A percentile compares a stretch with the other conserved stretches of the same genome.
Conservation (phyloP, 441 rosid genomes). For the Dalechampia spathulata region DNA sequence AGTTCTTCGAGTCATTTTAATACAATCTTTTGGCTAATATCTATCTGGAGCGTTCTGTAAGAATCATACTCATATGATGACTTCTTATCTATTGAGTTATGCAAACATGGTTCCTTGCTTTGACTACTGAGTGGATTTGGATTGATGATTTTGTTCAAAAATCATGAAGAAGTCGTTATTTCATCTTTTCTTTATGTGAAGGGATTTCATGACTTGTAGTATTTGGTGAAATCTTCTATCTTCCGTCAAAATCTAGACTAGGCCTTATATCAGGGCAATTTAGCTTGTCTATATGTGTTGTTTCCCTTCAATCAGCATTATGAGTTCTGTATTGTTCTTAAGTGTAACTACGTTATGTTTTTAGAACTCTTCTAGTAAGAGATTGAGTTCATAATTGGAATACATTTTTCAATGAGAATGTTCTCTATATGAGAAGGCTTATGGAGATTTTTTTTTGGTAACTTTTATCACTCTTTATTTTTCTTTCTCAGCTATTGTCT, state of each 20-base stretch:
- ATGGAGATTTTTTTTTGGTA: conserved; percentile 8
- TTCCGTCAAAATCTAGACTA: no score
- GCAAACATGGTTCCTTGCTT: not conserved
- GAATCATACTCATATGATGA: not conserved
- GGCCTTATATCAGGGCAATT: no score
- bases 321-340: no score
- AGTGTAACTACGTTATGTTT: no score
- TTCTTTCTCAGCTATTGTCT: conserved; percentile 33
- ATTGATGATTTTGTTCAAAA: not conserved
- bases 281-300: no score
- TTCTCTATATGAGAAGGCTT: conserved; percentile 2
- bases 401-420: not conserved
- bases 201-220: not conserved
- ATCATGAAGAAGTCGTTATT: not conserved
- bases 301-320: no score
- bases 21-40: not conserved
- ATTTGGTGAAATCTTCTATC: not conserved
- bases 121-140: not conserved
- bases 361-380: no score
- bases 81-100: not conserved
- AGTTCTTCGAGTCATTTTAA: not conserved
- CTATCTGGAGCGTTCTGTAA: not conserved
- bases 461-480: conserved; percentile 4
- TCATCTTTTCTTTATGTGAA: not conserved
- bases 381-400: no score